phyloP scores from a whole-genome alignment of 2,329 filamentous ascomycete species.

The Colletotrichum tofieldiae region DNA sequence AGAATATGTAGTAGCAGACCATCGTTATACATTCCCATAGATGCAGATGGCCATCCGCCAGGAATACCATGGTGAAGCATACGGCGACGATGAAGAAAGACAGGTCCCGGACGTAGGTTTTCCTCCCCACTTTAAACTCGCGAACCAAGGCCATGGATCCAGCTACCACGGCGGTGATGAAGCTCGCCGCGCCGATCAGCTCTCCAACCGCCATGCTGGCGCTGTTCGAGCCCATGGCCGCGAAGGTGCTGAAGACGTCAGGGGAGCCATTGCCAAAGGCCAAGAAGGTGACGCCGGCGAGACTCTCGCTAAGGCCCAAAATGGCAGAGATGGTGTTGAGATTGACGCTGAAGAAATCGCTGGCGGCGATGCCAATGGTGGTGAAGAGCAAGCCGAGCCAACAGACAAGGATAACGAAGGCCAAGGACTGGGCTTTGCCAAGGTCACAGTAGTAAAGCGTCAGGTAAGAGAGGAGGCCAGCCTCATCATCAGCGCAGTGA shows the following conservation, averaged over 20 bases:
- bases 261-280: conserved; percentile 98
- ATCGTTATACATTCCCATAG: conserved; percentile 93
- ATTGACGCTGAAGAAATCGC: conserved; percentile 98
- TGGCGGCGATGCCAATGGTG: conserved; percentile 97
- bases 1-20: conserved; percentile 93
- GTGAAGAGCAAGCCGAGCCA: conserved; percentile 95
- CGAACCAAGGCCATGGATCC: conserved; percentile 98
- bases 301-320: conserved; percentile 93
- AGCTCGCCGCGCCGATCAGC: conserved; percentile 92
- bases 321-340: conserved; percentile 92
- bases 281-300: conserved; percentile 95
- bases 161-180: conserved; percentile 96
- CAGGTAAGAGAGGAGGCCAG: conserved; percentile 90
- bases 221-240: conserved; percentile 96
- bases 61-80: conserved; percentile 87
- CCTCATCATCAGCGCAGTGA: conserved; percentile 91
- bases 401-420: conserved; percentile 82
- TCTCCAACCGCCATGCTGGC: conserved; percentile 97
- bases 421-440: conserved; percentile 77
- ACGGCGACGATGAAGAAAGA: conserved; percentile 92
- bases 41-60: conserved; percentile 86
- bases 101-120: conserved; percentile 92
- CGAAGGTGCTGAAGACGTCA: conserved; percentile 98
- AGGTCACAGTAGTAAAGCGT: conserved; percentile 91
- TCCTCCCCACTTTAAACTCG: conserved; percentile 91